Conservation (phyloP, 768 basidiomycete species). For the Lepiota brunneoincarnata region DNA sequence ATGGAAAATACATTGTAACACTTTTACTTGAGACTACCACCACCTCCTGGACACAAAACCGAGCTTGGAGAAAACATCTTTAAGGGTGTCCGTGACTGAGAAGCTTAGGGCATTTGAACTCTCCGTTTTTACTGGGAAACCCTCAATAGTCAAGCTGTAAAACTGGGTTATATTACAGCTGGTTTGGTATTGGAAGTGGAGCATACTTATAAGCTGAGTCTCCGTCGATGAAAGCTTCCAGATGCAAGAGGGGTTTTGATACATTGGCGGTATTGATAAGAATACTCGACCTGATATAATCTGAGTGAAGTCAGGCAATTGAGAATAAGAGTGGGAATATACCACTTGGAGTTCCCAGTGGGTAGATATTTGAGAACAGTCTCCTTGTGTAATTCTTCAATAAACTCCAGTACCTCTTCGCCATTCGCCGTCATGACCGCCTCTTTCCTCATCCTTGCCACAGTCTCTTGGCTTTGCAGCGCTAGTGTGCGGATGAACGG, state of each 20-base stretch:
- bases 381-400: conserved; percentile 48
- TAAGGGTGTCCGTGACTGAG: conserved; percentile 46
- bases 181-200: background rate
- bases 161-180: background rate
- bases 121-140: conserved; percentile 42
- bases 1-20: conserved; percentile 4
- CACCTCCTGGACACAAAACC: conserved; percentile 51
- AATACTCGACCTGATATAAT: conserved; percentile 51
- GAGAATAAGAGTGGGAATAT: conserved; percentile 10
- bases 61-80: conserved; percentile 52
- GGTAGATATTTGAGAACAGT: conserved; percentile 58
- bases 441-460: conserved; percentile 31
- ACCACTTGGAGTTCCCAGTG: conserved; percentile 69
- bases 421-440: conserved; percentile 24
- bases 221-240: conserved; percentile 65
- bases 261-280: conserved; percentile 64
- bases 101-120: conserved; percentile 43
- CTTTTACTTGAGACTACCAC: conserved; percentile 45
- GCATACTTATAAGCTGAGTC: conserved; percentile 48
- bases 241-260: conserved; percentile 45
- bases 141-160: conserved; percentile 44
- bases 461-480: conserved; percentile 39
- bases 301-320: background rate
- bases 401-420: conserved; percentile 18
- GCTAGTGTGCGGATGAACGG: conserved; percentile 56